A percentile compares a stretch with the other conserved stretches of the same genome.
These are phyloP conservation scores for Scenedesmus sp. DNA, from an alignment of 163 green algal species.

Conservation along the genomic window DNA sequence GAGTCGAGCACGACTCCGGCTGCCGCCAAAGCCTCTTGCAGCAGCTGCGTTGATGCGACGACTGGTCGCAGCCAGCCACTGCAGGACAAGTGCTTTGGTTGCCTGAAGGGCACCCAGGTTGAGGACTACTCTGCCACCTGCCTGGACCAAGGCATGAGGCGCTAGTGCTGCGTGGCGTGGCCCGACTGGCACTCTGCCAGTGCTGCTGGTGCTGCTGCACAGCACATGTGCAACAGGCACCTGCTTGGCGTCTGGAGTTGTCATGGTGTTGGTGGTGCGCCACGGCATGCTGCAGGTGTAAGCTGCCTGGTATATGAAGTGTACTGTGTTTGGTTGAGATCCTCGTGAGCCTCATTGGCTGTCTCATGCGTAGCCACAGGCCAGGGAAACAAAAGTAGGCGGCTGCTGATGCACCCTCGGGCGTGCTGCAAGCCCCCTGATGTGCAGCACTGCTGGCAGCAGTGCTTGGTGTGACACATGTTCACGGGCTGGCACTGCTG, in stretches of 20 bases:
- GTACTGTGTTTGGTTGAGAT: no score
- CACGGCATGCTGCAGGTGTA: not conserved
- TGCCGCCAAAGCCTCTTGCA: conserved; percentile 33
- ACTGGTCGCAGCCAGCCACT: not conserved
- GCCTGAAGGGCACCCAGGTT: conserved; percentile 25
- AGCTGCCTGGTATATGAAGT: no score
- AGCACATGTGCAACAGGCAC: not conserved
- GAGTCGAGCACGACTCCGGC: not conserved
- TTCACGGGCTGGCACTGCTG: no score
- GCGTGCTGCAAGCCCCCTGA: not conserved
- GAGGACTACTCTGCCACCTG: conserved; percentile 14
- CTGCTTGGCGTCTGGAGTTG: not conserved
- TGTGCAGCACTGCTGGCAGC: not conserved
- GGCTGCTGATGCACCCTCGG: not conserved
- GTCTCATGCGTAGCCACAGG: not conserved
- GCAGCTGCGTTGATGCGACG: conserved; percentile 10
- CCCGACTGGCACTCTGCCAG: not conserved
- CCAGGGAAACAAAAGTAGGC: not conserved
- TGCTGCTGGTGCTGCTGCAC: not conserved
- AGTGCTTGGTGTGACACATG: no score
- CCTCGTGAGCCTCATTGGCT: not conserved
- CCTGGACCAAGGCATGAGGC: not conserved
- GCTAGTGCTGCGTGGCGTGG: not conserved
- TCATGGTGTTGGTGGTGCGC: not conserved
- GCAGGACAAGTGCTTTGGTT: not conserved